A percentile compares a stretch with the other conserved stretches of the same genome.
Conservation (phyloP, 106 monocot species). For the Vanilla planifolia region DNA sequence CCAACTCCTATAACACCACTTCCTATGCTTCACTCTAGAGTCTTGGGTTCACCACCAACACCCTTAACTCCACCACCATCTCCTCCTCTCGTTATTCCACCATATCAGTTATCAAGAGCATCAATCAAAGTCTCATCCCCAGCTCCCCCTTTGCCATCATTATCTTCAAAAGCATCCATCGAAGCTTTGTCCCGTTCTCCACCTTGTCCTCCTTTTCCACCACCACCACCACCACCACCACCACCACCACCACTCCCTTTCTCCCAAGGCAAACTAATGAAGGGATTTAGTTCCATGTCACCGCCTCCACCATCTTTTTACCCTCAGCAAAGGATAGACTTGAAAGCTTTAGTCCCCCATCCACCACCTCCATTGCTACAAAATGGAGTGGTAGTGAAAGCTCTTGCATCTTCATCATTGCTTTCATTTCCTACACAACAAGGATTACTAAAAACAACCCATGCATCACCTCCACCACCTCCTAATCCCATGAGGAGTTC, state of each 20-base stretch:
- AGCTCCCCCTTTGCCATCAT: not conserved
- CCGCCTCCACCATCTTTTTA: too few species aligned
- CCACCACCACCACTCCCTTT: too few species aligned
- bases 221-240: too few species aligned
- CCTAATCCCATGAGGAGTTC: not conserved
- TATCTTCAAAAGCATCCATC: not conserved
- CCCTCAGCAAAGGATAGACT: not conserved
- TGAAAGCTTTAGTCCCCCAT: not conserved
- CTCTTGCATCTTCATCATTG: too few species aligned
- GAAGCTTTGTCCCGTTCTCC: not conserved
- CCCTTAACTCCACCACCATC: not conserved
- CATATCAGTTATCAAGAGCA: not conserved
- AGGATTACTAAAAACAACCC: too few species aligned
- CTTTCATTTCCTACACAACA: too few species aligned
- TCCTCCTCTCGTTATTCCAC: not conserved
- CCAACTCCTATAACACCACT: not conserved
- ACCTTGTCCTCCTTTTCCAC: not conserved
- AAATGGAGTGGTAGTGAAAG: too few species aligned
- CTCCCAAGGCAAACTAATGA: not conserved
- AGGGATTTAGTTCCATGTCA: too few species aligned
- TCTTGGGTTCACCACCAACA: too few species aligned
- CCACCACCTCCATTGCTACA: not conserved
- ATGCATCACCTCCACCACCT: not conserved
- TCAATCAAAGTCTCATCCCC: not conserved
- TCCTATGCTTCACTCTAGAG: not conserved